These are phyloP conservation scores for Malbranchea zuffiana DNA, from an alignment of 2,329 filamentous ascomycete genomes.

Conservation along the genomic window DNA sequence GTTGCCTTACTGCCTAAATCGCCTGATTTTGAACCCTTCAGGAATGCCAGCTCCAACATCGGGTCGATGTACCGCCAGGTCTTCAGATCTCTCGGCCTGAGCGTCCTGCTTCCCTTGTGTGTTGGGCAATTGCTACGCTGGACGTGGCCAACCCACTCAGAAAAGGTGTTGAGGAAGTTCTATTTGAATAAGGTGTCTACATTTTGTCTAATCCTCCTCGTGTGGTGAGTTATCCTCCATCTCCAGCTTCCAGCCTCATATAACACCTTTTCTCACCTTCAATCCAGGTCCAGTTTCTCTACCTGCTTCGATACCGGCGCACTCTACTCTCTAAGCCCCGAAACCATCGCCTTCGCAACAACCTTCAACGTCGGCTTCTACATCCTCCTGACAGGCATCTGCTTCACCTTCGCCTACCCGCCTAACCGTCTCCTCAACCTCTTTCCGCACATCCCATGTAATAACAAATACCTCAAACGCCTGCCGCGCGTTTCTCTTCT, in stretches of 20 bases:
- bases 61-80: constrained; percentile 54
- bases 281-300: constrained; percentile 32
- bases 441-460: too few species aligned
- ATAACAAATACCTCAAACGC: too few species aligned
- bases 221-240: constrained; percentile 40
- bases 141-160: constrained; percentile 39
- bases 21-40: constrained; percentile 26
- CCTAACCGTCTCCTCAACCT: constrained; percentile 15
- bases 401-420: constrained; percentile 40
- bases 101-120: constrained; percentile 53
- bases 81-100: constrained; percentile 57
- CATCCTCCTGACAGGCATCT: constrained; percentile 49
- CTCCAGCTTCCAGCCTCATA: background rate
- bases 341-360: constrained; percentile 55
- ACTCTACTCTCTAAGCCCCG: constrained; percentile 46
- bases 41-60: constrained; percentile 43
- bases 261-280: background rate
- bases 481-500: constrained; percentile 18
- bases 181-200: constrained; percentile 39
- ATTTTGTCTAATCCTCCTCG: constrained; percentile 38
- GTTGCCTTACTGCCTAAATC: constrained; percentile 43
- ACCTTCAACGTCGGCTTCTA: constrained; percentile 59
- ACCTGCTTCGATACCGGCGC: constrained; percentile 51
- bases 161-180: constrained; percentile 40
- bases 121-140: constrained; percentile 52